Base-by-base conservation (phyloP, 2,329 filamentous ascomycete species). In the Hymenotorrendiella dingleyae region DNA sequence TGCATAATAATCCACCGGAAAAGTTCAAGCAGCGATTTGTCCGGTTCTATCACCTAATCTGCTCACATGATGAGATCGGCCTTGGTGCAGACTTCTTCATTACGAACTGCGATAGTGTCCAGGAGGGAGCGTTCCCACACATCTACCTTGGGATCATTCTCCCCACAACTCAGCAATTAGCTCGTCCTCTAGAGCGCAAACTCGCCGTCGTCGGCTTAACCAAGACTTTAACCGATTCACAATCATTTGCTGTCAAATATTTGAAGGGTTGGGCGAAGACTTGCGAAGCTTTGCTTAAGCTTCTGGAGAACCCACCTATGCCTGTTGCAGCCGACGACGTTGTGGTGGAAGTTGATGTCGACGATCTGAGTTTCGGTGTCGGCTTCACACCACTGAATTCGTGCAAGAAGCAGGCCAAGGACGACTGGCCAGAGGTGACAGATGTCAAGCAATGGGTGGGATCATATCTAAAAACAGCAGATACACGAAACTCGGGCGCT, bases 301-400 rank as follows among this genome's bases (percentile, higher is more conserved):
- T 97, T 11, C 74, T 98, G 6, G 84, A 91, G 61, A 94, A 95
- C 65, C 87, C 91, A 20, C 90, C 91, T 2, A 68, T 75, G 6
- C 67, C 71, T 12, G 77, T 82, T 1, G 68, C 74, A 26, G 82
- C 83, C 44, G 82, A 87, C 50, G 88, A 94, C 53, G 69, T 86
- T 38, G 82, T 94, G 50, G 78, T 80, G 9, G 93, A 97, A 61
- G 82, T 88, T 3, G 91, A 97, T 57, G 86, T 95, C 20, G 93
- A 98, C 57, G 93, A 98, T 62, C 81, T 96, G 53, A 84, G 87
- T 21, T 98, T 98, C 59, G 93, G 93, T 20, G 82, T 96, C 52
- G 91, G 89, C 7, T 98, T 94, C 67, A 97, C 93, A 1, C 83
- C 86, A 23, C 76, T 98, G 49, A 94, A 91, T 68, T 96, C 91